Evolutionary conservation across 768 basidiomycete genomes (phyloP).

Genomic region (Termitomyces sp.): DNA sequence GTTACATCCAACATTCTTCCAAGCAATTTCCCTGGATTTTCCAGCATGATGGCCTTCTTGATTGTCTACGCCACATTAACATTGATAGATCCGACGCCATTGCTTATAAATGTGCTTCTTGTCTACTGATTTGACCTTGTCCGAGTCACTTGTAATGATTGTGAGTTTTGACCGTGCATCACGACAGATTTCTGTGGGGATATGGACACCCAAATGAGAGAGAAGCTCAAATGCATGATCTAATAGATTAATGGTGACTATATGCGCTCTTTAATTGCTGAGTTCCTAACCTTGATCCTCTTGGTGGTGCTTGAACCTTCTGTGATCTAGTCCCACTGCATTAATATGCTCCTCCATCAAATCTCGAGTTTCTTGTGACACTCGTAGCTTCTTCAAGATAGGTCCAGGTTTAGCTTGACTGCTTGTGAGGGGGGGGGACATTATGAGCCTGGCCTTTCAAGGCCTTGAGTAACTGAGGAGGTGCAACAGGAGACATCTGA

Average conservation of each 20-base stretch:
- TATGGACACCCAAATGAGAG: neutral
- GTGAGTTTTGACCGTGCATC: neutral
- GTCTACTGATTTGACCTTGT: neutral
- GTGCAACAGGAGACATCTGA: too few relatives aligned
- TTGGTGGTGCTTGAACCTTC: too few relatives aligned
- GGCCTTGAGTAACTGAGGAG: too few relatives aligned
- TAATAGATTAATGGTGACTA: neutral
- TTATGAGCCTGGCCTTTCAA: too few relatives aligned
- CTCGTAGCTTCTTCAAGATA: too few relatives aligned
- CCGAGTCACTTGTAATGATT: neutral
- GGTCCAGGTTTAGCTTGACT: too few relatives aligned
- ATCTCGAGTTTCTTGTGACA: too few relatives aligned
- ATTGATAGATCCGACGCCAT: neutral
- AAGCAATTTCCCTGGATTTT: neutral
- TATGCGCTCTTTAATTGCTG: too few relatives aligned
- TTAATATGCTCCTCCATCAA: too few relatives aligned
- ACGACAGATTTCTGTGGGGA: neutral
- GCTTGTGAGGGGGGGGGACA: too few relatives aligned
- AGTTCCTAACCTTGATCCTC: too few relatives aligned
- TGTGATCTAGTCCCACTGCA: too few relatives aligned
- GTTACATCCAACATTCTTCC: neutral
- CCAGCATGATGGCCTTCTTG: neutral
- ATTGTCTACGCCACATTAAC: neutral
- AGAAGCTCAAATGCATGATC: neutral
- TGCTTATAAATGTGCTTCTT: neutral